Base-by-base conservation (phyloP, 768 basidiomycete species). In the Serendipita sp. region DNA sequence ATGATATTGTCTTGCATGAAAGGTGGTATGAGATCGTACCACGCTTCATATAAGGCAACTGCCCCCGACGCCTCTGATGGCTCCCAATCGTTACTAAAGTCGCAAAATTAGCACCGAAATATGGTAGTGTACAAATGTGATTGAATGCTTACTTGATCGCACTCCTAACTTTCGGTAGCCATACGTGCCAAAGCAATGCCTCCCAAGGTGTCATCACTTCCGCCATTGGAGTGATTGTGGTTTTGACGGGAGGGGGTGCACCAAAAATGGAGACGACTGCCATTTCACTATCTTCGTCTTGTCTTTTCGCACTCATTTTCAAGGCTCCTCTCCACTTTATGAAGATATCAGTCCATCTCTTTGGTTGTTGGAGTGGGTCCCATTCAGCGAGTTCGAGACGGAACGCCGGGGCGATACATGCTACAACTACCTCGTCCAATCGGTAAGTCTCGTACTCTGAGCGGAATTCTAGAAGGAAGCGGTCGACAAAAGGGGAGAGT, bases 1-100 rank as follows among this genome's bases (percentile, higher is more conserved):
- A 99, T 82, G 65, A 99, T 79, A 71, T 97, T 99, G 75, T 97
- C 94, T 63, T 83, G 82, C 65, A 99, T 85, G 75, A 97, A 99
- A 0, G 81, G 80, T 0, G 96, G 96, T 0, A 98, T 78, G 67
- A 95, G 83, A 1, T 83, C 80, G 0, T 85, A 81, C 96, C 96
- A 98, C 0, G 83, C 79, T 73, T 95, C 90, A 70, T 92, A 89
- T 2, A 99, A 76, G 55, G 80, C 83, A 44, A 97, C 82, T 3
- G 86, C 90, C 13, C 88, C 84, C 15, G 81, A 75, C 2, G 93
- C 84, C 44, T 83, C 76, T 62, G 80, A 76, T 2, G 93, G 84
- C 8, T 80, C 76, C 96, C 96, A 99, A 36, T 93, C 87, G 72
- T 99, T 98, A 74, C 78, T 79, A 68, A 4, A 48, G 23, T 40